Conservation (phyloP, 2,329 filamentous ascomycete species). For the Huntiella savannae region DNA sequence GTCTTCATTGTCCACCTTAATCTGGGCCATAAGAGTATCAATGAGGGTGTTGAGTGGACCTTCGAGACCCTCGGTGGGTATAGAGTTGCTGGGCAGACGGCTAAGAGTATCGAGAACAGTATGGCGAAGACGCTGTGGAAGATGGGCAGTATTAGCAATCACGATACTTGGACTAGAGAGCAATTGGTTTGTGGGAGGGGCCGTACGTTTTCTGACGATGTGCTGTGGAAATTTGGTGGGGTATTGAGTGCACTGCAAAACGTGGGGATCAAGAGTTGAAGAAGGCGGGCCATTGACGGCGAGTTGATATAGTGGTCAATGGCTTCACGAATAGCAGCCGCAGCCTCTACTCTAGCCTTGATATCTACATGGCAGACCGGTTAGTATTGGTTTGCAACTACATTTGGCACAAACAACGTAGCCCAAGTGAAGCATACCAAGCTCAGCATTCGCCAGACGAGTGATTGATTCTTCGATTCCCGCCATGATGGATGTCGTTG, state of each 20-base stretch:
- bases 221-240: conserved; percentile 77
- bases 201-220: conserved; percentile 68
- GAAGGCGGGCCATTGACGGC: conserved; percentile 58
- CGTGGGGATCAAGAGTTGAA: conserved; percentile 74
- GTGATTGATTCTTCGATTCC: conserved; percentile 45
- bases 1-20: conserved; percentile 88
- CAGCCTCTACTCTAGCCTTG: conserved; percentile 65
- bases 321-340: conserved; percentile 72
- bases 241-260: conserved; percentile 73
- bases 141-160: background rate
- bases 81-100: conserved; percentile 53
- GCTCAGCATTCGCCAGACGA: conserved; percentile 36
- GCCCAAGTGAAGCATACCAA: conserved; percentile 23
- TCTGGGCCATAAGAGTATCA: conserved; percentile 73
- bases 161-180: background rate
- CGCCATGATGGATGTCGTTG: conserved; percentile 13
- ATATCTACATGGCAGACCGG: background rate
- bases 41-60: conserved; percentile 76
- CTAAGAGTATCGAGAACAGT: conserved; percentile 90
- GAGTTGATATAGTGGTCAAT: conserved; percentile 75
- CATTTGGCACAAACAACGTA: background rate
- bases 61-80: conserved; percentile 63
- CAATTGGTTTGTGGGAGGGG: background rate
- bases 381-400: background rate
- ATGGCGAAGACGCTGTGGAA: conserved; percentile 60